Conservation (phyloP, 106 monocot genomes). For the Allium sativum region DNA sequence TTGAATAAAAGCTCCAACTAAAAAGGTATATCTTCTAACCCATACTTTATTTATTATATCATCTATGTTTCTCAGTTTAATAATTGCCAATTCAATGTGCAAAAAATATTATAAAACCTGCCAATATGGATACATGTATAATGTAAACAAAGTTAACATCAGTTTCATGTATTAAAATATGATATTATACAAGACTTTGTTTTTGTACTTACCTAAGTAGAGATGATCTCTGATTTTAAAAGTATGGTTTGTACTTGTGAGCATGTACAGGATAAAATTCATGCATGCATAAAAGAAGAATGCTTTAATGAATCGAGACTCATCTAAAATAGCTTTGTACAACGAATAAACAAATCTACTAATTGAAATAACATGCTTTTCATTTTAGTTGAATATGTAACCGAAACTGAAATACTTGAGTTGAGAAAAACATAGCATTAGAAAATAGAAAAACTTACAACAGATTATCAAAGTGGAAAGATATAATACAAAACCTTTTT, state of each 20-base stretch:
- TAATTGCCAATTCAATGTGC: constrained; percentile 31
- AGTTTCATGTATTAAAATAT: not conserved
- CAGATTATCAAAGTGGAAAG: too few relatives aligned
- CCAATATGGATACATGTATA: not conserved
- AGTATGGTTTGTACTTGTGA: constrained; percentile 87
- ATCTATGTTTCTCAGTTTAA: constrained; percentile 16
- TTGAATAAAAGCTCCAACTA: constrained; percentile 40
- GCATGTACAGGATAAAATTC: constrained; percentile 70
- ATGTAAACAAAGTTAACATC: not conserved
- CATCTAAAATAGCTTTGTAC: constrained; percentile 62
- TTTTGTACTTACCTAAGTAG: constrained; percentile 42
- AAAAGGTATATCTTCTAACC: constrained; percentile 42
- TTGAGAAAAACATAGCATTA: too few relatives aligned
- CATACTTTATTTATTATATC: constrained; percentile 40
- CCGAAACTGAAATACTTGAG: too few relatives aligned
- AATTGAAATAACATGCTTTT: too few relatives aligned
- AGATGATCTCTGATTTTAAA: constrained; percentile 57
- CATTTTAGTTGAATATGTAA: too few relatives aligned
- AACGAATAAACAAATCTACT: too few relatives aligned
- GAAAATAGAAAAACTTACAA: too few relatives aligned
- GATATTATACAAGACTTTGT: not conserved
- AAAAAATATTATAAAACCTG: constrained; percentile 65
- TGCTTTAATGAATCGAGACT: constrained; percentile 83
- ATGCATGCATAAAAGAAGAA: constrained; percentile 75
- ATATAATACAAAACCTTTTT: too few relatives aligned